Evolutionary conservation across 306 rosid genomes (phyloP).

Genomic region (Erythrophleum fordii): DNA sequence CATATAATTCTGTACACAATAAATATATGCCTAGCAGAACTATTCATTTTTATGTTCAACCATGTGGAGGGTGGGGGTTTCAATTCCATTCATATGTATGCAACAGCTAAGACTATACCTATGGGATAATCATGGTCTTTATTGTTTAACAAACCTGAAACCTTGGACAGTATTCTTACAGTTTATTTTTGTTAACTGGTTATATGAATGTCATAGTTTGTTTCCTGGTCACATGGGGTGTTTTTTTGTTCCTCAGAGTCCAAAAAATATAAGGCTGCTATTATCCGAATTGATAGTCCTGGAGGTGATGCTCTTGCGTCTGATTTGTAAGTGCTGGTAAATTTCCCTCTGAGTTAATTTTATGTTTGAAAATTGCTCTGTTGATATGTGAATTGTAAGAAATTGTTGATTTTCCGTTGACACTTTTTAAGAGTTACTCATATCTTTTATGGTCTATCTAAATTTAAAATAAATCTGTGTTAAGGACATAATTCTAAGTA

Average conservation of each 20-base stretch:
- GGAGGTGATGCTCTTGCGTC: constrained; percentile 99
- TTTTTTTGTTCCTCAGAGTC: constrained; percentile 63
- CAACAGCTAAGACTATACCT: neutral
- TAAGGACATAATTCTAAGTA: constrained; percentile 26
- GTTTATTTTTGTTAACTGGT: constrained; percentile 13
- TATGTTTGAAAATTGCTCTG: constrained; percentile 25
- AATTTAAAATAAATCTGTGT: constrained; percentile 33
- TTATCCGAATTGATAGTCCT: constrained; percentile 96
- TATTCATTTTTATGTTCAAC: constrained; percentile 20
- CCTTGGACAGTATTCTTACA: neutral
- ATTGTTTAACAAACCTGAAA: constrained; percentile 32
- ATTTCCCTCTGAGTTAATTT: constrained; percentile 29
- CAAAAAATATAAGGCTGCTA: constrained; percentile 81
- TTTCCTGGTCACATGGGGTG: constrained; percentile 25
- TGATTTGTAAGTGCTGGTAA: constrained; percentile 85
- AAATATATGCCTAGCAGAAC: constrained; percentile 17
- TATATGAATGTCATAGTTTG: constrained; percentile 12
- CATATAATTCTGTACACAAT: neutral
- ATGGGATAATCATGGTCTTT: constrained; percentile 21
- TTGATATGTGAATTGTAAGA: constrained; percentile 35
- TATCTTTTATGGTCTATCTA: constrained; percentile 6
- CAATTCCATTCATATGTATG: constrained; percentile 10
- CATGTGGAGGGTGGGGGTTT: constrained; percentile 5
- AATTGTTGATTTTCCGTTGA: constrained; percentile 28
- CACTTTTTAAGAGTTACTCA: constrained; percentile 18